Base-by-base conservation (phyloP, 1,139 yeast genomes). In the Candida sp. region DNA sequence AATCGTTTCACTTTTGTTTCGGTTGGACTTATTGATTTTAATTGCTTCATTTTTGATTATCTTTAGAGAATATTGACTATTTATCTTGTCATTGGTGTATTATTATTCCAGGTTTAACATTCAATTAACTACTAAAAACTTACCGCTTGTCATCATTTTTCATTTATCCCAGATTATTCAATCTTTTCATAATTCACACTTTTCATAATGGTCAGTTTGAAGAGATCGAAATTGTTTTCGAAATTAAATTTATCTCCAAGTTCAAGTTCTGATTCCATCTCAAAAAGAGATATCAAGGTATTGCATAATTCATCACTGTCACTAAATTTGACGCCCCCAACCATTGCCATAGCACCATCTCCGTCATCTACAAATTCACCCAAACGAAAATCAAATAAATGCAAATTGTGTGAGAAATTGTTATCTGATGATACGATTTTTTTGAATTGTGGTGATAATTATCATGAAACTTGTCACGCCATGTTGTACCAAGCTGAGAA, bases 391-490 rank as follows among this genome's bases (percentile, higher is more conserved):
- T 15, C 12, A 15, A 8, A 15, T 21, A 29, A 27, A 11, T 37
- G 39, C 21, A 27, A 15, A 19, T 19, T 22, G 5, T 37, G 39
- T 21, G 9, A 9, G 15, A 22, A 11, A 27, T 12, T 29, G 7
- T 29, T 37, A 21, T 8, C 33, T 4, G 5, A n/a, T 7, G 30
- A 25, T 19, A 21, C 19, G 5, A 29, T 37, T 8, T 8, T 5
- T 5, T 19, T 37, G 34, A 29, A 19, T 7, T 37, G 39, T 37
- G 39, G 39, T 7, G 34, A 37, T 21, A 25, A 21, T 8, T 37
- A 27, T 19, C 39, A 37, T 21, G 22, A 21, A 12, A 21, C 15
- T 19, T 37, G 39, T 11, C 27, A 12, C 19, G 12, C 21, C 12
- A 37, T 7, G 4, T 11, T 37, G 6, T 15, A 6, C 12, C 33